Percentiles rank a stretch among this genome's conserved stretches.
These are phyloP conservation scores for Euclidium syriacum DNA, from an alignment of 345 rosid species.

Conservation along the genomic window DNA sequence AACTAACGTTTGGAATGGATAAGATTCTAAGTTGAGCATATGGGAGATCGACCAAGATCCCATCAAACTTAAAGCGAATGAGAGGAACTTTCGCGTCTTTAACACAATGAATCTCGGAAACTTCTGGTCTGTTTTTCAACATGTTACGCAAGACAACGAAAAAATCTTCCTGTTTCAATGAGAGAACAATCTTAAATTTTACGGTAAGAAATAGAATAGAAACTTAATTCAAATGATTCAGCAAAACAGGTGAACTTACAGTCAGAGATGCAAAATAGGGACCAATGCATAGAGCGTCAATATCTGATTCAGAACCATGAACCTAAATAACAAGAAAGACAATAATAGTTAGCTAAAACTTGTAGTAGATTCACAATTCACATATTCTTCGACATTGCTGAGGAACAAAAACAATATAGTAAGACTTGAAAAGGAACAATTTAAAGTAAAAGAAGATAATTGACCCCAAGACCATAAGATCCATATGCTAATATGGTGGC, in stretches of 20 bases:
- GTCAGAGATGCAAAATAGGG: conserved; percentile 50
- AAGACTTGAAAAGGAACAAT: background rate
- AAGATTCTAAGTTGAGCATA: conserved; percentile 42
- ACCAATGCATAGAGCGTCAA: conserved; percentile 51
- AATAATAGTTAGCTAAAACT: conserved; percentile 2
- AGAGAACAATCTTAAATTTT: background rate
- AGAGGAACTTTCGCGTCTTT: conserved; percentile 49
- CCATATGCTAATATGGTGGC: conserved; percentile 53
- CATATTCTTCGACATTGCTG: background rate
- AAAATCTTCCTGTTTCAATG: conserved; percentile 44
- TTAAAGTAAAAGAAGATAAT: background rate
- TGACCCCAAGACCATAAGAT: conserved; percentile 61
- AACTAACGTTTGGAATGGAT: conserved; percentile 41
- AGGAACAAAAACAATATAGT: background rate
- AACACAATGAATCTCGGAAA: conserved; percentile 42
- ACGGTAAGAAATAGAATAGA: background rate
- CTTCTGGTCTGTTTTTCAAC: conserved; percentile 37
- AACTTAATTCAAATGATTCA: background rate
- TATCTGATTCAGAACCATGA: conserved; percentile 56
- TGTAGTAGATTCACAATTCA: background rate
- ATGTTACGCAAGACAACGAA: conserved; percentile 44
- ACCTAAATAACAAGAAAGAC: conserved; percentile 29
- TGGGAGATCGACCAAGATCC: conserved; percentile 54
- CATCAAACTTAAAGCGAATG: conserved; percentile 53
- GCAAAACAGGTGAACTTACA: conserved; percentile 28